Evolutionary conservation across 2,329 filamentous ascomycete genomes (phyloP).

Genomic region (Rhinocladiella similis): DNA sequence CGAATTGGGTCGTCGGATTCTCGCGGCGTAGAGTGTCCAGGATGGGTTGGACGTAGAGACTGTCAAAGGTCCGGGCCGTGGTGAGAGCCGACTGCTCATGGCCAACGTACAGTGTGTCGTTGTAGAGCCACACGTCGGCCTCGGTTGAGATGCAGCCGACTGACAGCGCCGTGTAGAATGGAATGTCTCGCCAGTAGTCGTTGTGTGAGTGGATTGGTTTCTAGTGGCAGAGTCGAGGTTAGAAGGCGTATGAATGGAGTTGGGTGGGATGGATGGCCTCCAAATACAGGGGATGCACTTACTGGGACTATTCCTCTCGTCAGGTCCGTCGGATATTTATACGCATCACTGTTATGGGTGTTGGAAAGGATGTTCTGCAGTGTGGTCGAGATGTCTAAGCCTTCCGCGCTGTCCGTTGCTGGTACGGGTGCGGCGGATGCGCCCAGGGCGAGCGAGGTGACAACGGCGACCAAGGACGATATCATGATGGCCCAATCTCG

Average conservation of each 20-base stretch:
- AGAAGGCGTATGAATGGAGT: no score
- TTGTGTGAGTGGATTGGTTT: slow-evolving; percentile 44
- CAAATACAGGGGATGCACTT: slow-evolving; percentile 1
- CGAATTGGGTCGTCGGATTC: slow-evolving; percentile 55
- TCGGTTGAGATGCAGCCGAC: slow-evolving; percentile 47
- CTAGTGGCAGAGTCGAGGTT: slow-evolving; percentile 1
- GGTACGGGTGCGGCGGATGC: slow-evolving; percentile 16
- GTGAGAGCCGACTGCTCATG: slow-evolving; percentile 41
- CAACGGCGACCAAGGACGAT: slow-evolving; percentile 12
- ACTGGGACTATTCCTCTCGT: slow-evolving; percentile 40
- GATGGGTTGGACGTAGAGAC: slow-evolving; percentile 51
- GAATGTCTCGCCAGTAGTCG: slow-evolving; percentile 44
- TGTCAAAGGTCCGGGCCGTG: slow-evolving; percentile 40
- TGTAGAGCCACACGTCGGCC: slow-evolving; percentile 47
- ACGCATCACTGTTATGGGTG: slow-evolving; percentile 24
- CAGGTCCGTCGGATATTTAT: slow-evolving; percentile 39
- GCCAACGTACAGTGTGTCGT: slow-evolving; percentile 43
- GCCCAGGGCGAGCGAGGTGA: slow-evolving; percentile 8
- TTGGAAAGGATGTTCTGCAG: slow-evolving; percentile 31
- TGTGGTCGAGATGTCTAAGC: slow-evolving; percentile 12
- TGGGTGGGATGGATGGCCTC: background rate
- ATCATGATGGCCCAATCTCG: slow-evolving; percentile 10
- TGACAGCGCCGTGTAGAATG: slow-evolving; percentile 41
- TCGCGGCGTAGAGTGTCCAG: slow-evolving; percentile 55
- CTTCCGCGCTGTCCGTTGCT: slow-evolving; percentile 16